phyloP scores from a whole-genome alignment of 257 asterid species.

The Misopates orontium region DNA sequence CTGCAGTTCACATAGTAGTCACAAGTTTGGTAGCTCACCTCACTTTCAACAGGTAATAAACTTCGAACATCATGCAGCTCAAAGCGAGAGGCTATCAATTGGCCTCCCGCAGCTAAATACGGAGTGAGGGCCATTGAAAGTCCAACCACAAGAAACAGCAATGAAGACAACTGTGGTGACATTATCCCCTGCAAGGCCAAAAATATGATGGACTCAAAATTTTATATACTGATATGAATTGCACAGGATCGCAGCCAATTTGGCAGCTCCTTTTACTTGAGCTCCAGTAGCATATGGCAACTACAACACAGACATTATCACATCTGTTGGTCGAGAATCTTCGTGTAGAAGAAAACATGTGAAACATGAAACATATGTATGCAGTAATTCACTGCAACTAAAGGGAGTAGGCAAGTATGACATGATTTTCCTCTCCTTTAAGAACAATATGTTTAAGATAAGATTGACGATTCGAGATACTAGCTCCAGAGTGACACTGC shows the following conservation, averaged over 20 bases:
- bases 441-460: neutral
- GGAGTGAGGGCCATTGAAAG: constrained; percentile 99
- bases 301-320: neutral
- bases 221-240: neutral
- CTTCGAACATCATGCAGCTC: constrained; percentile 97
- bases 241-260: constrained; percentile 12
- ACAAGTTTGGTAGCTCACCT: constrained; percentile 50
- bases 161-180: constrained; percentile 85
- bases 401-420: constrained; percentile 1
- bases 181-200: constrained; percentile 78
- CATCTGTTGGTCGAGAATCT: neutral
- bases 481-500: constrained; percentile 10
- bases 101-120: constrained; percentile 99
- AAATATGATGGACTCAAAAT: neutral
- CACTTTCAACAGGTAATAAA: constrained; percentile 94
- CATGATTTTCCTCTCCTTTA: neutral
- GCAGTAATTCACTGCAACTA: neutral
- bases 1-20: constrained; percentile 2
- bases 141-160: constrained; percentile 96
- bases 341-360: neutral
- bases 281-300: neutral
- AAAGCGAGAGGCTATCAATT: constrained; percentile 93
- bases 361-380: neutral
- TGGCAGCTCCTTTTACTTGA: constrained; percentile 13
- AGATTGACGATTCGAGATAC: neutral